Conservation (phyloP, 2,329 filamentous ascomycete species). For the Didymella lethalis region DNA sequence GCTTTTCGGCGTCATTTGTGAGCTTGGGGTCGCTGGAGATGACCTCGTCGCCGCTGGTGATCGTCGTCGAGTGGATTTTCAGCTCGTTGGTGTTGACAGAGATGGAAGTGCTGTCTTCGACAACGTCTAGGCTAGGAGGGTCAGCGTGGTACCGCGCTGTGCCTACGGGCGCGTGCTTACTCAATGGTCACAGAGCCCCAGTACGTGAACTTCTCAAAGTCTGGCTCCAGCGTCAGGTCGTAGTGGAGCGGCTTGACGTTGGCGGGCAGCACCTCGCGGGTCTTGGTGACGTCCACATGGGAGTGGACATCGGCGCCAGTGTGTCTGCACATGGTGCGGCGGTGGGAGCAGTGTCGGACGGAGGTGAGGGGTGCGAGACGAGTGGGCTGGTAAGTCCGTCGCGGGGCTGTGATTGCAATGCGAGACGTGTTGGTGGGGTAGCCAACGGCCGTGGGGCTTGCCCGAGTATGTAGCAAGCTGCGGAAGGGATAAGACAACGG, state of each 20-base stretch:
- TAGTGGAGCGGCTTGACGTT: conserved; percentile 95
- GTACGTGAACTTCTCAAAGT: conserved; percentile 88
- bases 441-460: conserved; percentile 35
- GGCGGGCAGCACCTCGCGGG: conserved; percentile 85
- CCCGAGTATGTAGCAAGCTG: conserved; percentile 34
- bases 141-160: conserved; percentile 27
- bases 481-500: conserved; percentile 26
- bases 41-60: conserved; percentile 67
- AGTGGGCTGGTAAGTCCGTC: conserved; percentile 29
- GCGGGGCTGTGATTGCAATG: conserved; percentile 34
- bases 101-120: conserved; percentile 83
- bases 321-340: conserved; percentile 76
- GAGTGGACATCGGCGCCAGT: conserved; percentile 63
- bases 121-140: conserved; percentile 72
- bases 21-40: conserved; percentile 71
- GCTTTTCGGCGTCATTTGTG: conserved; percentile 77
- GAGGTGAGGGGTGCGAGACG: conserved; percentile 32
- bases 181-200: conserved; percentile 86
- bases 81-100: conserved; percentile 89
- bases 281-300: conserved; percentile 67
- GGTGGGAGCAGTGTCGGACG: conserved; percentile 73
- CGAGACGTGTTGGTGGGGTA: conserved; percentile 40
- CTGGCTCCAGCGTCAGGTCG: conserved; percentile 87
- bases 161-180: conserved; percentile 51
- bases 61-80: conserved; percentile 76